Percentiles rank a stretch among this genome's conserved stretches.
phyloP scores from a whole-genome alignment of 208 protist species.

The Borovskyia barvae region DNA sequence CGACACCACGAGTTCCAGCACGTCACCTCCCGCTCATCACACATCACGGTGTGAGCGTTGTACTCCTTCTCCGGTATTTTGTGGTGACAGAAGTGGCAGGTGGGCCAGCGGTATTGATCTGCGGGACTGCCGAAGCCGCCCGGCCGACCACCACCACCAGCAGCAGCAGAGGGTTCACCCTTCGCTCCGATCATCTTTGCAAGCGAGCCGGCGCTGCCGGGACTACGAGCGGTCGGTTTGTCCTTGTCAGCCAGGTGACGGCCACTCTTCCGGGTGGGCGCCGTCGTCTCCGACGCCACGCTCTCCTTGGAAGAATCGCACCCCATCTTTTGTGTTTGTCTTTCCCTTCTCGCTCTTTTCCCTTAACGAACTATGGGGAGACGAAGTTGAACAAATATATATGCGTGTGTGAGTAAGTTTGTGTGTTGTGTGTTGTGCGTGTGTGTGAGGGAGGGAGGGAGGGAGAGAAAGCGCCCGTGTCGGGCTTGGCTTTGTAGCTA shows the following conservation, averaged over 20 bases:
- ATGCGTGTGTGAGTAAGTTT: slow-evolving; percentile 10
- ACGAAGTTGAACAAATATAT: neutral
- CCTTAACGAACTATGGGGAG: neutral
- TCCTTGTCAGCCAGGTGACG: neutral
- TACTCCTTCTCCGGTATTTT: slow-evolving; percentile 74
- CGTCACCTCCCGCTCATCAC: slow-evolving; percentile 85
- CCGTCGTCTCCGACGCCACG: slow-evolving; percentile 7
- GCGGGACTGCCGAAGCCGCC: neutral
- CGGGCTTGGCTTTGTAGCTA: no score
- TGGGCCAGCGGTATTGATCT: slow-evolving; percentile 34
- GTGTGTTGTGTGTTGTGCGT: slow-evolving; percentile 5
- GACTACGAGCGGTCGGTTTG: neutral
- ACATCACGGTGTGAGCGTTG: slow-evolving; percentile 87
- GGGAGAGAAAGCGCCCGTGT: neutral
- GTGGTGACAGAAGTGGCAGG: slow-evolving; percentile 70
- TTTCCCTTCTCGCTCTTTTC: neutral
- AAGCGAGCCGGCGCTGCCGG: neutral
- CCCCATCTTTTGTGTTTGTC: slow-evolving; percentile 25
- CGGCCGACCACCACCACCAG: neutral
- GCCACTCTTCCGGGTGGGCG: neutral
- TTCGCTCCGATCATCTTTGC: neutral
- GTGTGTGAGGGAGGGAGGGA: neutral
- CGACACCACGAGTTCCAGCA: slow-evolving; percentile 89
- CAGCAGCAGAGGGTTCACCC: neutral
- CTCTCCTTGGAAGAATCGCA: slow-evolving; percentile 44